Evolutionary conservation across 1,284 basidiomycete genomes (phyloP), one percentile per base, ranked within the genome.

Genomic region (Irpex sp.): DNA sequence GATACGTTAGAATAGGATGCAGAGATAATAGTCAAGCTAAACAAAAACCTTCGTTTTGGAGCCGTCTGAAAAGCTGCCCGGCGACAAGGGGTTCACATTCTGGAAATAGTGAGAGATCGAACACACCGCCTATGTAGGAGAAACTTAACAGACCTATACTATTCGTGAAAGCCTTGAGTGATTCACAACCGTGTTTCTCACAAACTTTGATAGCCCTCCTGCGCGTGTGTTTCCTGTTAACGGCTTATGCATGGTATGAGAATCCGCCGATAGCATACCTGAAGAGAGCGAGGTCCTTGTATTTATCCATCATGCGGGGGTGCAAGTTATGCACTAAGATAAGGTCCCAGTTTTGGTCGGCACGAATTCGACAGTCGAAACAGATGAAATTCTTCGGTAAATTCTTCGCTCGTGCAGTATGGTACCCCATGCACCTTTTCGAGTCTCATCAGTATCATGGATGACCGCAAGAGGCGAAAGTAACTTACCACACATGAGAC

Each of bases 351-450:
- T 83, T 83, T 28, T 80, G 74, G 65, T 89, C 87, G 4, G 77
- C 78, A 52, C 78, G 82, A 54, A 88, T 76, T 52, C 86, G 83
- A 72, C 90, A 91, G 64, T 87, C 84, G 68, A 90, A 87, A 71
- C 88, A 91, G 23, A 80, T 67, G 63, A 88, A 91, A 54, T 77
- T 74, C 0, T 70, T 58, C 1, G 87, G 87, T 36, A 91, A 74
- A 18, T 84, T 80, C 33, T 71, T 64, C 66, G 90, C 89, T 35
- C 78, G 68, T 4, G 72, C 70, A 5, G 82, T 81, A 68, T 91
- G 87, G 70, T 83, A 92, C 23, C 90, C 90, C 83, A 90, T 89
- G 70, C 90, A 92, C 90, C 90, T 91, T 62, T 5, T 45, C 12
- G 14, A n/a, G 39, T n/a, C n/a, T n/a, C 12, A n/a, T 45, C 12